Conservation (phyloP, 1,139 yeast genomes). For the Trichomonascaceae sp. region DNA sequence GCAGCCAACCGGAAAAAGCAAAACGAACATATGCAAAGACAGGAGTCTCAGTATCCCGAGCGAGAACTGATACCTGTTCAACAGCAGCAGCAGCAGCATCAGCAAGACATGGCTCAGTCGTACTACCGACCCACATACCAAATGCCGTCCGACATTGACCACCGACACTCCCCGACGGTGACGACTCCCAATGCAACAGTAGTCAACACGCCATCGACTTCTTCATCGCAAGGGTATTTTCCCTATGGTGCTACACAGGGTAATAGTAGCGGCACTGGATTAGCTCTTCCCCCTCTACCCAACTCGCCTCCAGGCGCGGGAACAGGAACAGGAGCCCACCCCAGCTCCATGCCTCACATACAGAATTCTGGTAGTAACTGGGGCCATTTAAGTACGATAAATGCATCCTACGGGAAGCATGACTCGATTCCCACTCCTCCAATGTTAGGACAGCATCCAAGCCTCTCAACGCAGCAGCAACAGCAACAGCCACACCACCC, state of each 20-base stretch:
- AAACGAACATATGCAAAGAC: conserved; percentile 14
- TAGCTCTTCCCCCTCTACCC: background rate
- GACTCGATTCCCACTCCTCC: too few species aligned
- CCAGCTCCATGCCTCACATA: too few species aligned
- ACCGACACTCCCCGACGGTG: background rate
- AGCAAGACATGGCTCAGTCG: background rate
- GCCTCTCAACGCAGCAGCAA: too few species aligned
- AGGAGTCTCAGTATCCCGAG: conserved; percentile 7
- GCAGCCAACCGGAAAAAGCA: conserved; percentile 24
- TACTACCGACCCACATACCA: background rate
- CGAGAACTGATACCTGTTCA: background rate
- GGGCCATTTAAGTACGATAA: too few species aligned
- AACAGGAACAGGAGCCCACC: too few species aligned
- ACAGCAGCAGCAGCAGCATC: background rate
- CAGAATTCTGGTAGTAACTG: too few species aligned
- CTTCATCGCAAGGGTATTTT: background rate
- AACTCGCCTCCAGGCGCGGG: too few species aligned
- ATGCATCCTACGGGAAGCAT: too few species aligned
- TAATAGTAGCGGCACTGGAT: background rate
- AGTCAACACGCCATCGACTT: background rate
- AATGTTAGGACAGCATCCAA: too few species aligned
- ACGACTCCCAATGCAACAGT: background rate
- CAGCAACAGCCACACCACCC: too few species aligned
- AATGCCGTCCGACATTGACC: background rate
- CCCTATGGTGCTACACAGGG: background rate